phyloP scores from a whole-genome alignment of 108 stramenopile genomes.

The Thalassiosira profunda region DNA sequence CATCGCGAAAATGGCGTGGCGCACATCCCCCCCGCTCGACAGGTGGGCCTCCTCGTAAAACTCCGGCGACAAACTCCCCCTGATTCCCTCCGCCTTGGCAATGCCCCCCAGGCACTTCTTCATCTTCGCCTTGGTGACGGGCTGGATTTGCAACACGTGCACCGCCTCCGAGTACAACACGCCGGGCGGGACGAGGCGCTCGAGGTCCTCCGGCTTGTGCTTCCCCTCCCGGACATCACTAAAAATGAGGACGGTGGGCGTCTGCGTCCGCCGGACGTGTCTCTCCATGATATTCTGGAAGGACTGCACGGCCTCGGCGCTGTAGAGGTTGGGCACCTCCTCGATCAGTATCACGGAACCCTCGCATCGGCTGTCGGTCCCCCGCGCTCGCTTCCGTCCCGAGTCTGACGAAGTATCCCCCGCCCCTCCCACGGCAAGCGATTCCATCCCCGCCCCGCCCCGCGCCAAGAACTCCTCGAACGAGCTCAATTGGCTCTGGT shows the following conservation, averaged over 20 bases:
- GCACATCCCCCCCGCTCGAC: conserved; percentile 79
- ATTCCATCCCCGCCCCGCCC: conserved; percentile 59
- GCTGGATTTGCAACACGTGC: conserved; percentile 66
- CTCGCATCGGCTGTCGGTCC: not conserved
- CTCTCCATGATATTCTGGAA: conserved; percentile 71
- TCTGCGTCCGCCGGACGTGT: conserved; percentile 56
- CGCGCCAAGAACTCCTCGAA: conserved; percentile 78
- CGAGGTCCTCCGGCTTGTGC: conserved; percentile 79
- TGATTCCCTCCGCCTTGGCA: conserved; percentile 41
- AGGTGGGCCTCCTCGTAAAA: conserved; percentile 66
- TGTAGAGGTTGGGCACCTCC: conserved; percentile 76
- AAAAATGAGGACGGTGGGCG: conserved; percentile 77
- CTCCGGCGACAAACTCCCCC: conserved; percentile 15
- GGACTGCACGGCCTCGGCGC: conserved; percentile 42
- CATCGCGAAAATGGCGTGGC: conserved; percentile 85
- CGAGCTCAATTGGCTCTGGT: conserved; percentile 60
- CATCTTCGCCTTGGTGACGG: conserved; percentile 81
- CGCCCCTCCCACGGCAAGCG: conserved; percentile 29
- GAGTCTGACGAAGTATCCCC: not conserved
- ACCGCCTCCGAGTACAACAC: conserved; percentile 54
- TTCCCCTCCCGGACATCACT: conserved; percentile 85
- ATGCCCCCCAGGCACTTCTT: conserved; percentile 67
- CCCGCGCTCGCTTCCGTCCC: not conserved
- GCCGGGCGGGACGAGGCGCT: conserved; percentile 58
- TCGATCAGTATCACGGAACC: conserved; percentile 71